Evolutionary conservation across 1,284 basidiomycete genomes (phyloP), one percentile per base, ranked within the genome.

Genomic region (Phlebopus sp.): DNA sequence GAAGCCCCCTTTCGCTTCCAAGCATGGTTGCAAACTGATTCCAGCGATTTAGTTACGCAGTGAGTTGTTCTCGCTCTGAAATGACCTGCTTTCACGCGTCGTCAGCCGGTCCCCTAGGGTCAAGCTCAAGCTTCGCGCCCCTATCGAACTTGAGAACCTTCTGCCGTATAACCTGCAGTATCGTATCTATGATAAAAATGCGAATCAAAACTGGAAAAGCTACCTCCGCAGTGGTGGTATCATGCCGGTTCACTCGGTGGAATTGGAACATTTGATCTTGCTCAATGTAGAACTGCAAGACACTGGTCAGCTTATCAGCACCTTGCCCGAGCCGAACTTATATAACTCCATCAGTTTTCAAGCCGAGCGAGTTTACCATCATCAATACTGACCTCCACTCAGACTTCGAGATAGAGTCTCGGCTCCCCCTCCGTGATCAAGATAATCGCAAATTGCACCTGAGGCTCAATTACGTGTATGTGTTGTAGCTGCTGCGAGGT

Each of bases 1-100:
- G 96, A 99, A 65, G 90, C 94, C 5, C 84, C 94, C 1, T 99
- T 99, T 77, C 86, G 93, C 36, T 94, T 99, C 75, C 96, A 98
- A 64, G 89, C 90, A 11, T 97, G 89, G 77, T 89, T 91, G 2
- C 82, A 92, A 53, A 90, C 84, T 46, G 90, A 97, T 62, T 66
- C 73, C 9, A 79, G 79, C 46, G 89, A 93, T 56, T 71, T 79
- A 5, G 67, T 73, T 25, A 62, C 76, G 14, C 77, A 81, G 89
- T 84, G 59, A 75, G 52, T 51, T 39, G n/a, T 32, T 40, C 19
- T 45, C 13, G 40, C 36, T 23, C 14, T 7, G 5, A 29, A 19
- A 23, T 5, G 5, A 19, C 37, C 14, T 30, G 9, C 34, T 2
- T 42, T 51, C 36, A 54, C 44, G 50, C n/a, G 21, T 37, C 15